Evolutionary conservation across 148 eudicot species (phyloP).

Genomic region (Fagopyrum tataricum): DNA sequence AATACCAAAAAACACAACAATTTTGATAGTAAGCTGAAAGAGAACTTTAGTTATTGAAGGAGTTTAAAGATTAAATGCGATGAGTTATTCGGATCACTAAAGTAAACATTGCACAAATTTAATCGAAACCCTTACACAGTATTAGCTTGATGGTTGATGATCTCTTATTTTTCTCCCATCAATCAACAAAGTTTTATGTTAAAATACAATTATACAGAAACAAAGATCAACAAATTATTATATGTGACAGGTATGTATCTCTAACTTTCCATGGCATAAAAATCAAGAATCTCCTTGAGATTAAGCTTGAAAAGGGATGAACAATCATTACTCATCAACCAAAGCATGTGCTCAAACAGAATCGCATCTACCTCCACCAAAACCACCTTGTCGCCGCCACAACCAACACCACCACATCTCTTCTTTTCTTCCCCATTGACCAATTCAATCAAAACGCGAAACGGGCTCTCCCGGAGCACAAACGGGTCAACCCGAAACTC

Average conservation of each 20-base stretch:
- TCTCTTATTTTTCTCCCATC: no score
- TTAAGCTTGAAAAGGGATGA: slow-evolving; percentile 47
- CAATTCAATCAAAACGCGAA: slow-evolving; percentile 37
- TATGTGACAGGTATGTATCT: neutral
- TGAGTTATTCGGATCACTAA: neutral
- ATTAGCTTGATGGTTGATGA: neutral
- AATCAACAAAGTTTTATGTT: no score
- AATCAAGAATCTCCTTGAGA: slow-evolving; percentile 49
- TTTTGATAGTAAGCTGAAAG: no score
- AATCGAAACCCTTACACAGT: neutral
- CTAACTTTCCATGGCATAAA: slow-evolving; percentile 39
- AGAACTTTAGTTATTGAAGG: no score
- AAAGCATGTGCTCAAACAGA: slow-evolving; percentile 59
- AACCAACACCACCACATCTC: neutral
- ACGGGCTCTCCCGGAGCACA: slow-evolving; percentile 34
- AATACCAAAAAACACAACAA: no score
- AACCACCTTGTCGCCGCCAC: slow-evolving; percentile 11
- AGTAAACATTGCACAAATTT: neutral
- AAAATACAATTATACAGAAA: neutral
- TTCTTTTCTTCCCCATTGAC: slow-evolving; percentile 19
- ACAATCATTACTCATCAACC: slow-evolving; percentile 52
- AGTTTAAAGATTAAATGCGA: no score
- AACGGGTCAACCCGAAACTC: slow-evolving; percentile 42
- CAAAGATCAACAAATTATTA: neutral
- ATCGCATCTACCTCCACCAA: slow-evolving; percentile 46